These are phyloP conservation scores for Aspergillus steynii DNA, from an alignment of 495 filamentous ascomycete genomes.

Conservation along the genomic window DNA sequence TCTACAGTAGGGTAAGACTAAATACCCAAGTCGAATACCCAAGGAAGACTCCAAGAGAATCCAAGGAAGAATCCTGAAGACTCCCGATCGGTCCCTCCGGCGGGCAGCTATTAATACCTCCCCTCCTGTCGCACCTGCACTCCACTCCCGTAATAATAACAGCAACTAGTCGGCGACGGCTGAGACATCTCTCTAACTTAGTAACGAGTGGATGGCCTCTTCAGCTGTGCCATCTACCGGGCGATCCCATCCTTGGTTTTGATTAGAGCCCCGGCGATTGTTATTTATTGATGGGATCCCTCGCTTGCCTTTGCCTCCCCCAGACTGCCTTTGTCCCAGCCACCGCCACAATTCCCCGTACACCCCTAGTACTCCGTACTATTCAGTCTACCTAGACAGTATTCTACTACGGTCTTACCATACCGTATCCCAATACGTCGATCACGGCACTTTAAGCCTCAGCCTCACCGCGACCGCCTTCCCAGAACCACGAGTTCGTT, in stretches of 20 bases:
- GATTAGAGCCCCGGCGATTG: slow-evolving; percentile 5
- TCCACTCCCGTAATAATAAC: slow-evolving; percentile 8
- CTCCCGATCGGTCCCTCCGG: background rate
- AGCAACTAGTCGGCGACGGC: slow-evolving; percentile 12
- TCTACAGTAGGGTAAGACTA: too few relatives aligned
- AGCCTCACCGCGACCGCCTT: slow-evolving; percentile 29
- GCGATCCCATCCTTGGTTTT: slow-evolving; percentile 23
- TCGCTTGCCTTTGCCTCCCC: too few relatives aligned
- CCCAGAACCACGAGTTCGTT: slow-evolving; percentile 19
- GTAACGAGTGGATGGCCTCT: slow-evolving; percentile 19
- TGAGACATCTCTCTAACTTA: slow-evolving; percentile 26
- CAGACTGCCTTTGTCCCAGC: too few relatives aligned
- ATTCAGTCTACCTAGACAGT: too few relatives aligned
- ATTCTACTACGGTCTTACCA: background rate
- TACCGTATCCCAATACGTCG: background rate
- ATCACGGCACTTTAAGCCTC: slow-evolving; percentile 3
- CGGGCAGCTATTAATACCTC: background rate
- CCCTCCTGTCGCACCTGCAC: background rate
- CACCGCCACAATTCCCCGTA: too few relatives aligned
- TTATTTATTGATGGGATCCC: background rate
- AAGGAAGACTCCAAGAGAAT: too few relatives aligned
- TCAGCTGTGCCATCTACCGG: slow-evolving; percentile 21
- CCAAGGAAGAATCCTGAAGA: too few relatives aligned
- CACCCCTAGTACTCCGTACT: too few relatives aligned
- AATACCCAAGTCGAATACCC: too few relatives aligned